These are phyloP conservation scores for Pittosporum tobira DNA, from an alignment of 129 eudicot genomes.

Conservation along the genomic window DNA sequence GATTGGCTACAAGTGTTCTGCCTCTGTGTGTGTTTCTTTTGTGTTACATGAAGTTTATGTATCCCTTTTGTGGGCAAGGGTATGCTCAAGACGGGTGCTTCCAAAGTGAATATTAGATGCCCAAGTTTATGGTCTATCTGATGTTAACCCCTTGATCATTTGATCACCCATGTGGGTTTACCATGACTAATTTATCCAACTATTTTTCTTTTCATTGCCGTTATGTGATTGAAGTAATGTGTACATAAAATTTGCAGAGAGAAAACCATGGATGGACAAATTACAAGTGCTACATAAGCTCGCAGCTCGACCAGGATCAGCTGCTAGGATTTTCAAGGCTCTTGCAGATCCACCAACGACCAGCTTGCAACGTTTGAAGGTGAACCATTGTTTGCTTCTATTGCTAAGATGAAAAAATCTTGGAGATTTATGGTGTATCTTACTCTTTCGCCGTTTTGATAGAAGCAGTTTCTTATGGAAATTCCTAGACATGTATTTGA, in stretches of 20 bases:
- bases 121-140: too few species aligned
- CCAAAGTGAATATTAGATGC: too few species aligned
- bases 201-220: not conserved
- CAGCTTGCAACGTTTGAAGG: constrained; percentile 93
- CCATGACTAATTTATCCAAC: not conserved
- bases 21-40: too few species aligned
- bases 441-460: not conserved
- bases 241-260: constrained; percentile 38
- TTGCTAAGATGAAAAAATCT: constrained; percentile 6
- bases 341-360: constrained; percentile 99
- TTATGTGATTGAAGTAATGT: not conserved
- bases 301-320: constrained; percentile 50
- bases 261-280: constrained; percentile 96
- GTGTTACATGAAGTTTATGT: too few species aligned
- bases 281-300: constrained; percentile 64
- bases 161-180: not conserved
- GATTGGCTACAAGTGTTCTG: too few species aligned
- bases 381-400: constrained; percentile 12
- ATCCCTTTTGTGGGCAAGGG: too few species aligned
- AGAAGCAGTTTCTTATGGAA: not conserved
- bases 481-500: too few species aligned
- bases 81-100: too few species aligned
- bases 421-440: not conserved
- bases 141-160: too few species aligned
- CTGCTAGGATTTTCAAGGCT: constrained; percentile 90